These are phyloP conservation scores for Geotrichum histeridarum DNA, from an alignment of 1,139 yeast species.

Conservation along the genomic window DNA sequence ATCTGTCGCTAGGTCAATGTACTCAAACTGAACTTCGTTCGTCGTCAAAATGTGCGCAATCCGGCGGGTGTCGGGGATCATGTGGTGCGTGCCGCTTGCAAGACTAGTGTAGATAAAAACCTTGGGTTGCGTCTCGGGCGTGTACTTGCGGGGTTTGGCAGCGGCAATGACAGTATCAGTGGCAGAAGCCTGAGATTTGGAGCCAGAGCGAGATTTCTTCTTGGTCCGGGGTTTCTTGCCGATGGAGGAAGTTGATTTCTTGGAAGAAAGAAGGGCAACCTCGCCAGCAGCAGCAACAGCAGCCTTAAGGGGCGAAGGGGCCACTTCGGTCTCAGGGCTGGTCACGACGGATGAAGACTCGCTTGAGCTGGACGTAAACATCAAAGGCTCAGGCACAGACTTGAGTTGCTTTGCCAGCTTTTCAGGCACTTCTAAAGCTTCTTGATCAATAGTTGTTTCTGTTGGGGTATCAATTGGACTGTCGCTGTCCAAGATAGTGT, in stretches of 20 bases:
- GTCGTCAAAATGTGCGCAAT: slow-evolving; percentile 71
- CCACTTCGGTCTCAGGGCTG: neutral
- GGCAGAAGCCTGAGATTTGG: neutral
- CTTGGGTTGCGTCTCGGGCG: slow-evolving; percentile 24
- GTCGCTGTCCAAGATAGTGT: too few species aligned
- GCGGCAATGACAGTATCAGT: neutral
- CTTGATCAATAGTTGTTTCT: too few species aligned
- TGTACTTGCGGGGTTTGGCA: too few species aligned
- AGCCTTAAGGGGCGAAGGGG: neutral
- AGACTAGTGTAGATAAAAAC: slow-evolving; percentile 78
- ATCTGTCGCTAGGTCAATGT: slow-evolving; percentile 82
- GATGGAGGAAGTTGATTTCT: neutral
- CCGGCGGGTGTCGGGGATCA: slow-evolving; percentile 71
- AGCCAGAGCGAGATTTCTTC: neutral
- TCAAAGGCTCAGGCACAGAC: neutral
- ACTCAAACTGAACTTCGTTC: slow-evolving; percentile 60
- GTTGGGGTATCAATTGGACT: too few species aligned
- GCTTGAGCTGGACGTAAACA: neutral
- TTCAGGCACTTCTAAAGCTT: too few species aligned
- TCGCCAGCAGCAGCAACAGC: neutral
- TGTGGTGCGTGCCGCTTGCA: slow-evolving; percentile 82
- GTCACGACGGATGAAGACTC: too few species aligned
- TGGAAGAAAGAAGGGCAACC: neutral
- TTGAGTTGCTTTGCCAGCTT: too few species aligned
- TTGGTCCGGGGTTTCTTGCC: too few species aligned